These are phyloP conservation scores for Penicillium herquei DNA, from an alignment of 495 filamentous ascomycete genomes.

Conservation along the genomic window DNA sequence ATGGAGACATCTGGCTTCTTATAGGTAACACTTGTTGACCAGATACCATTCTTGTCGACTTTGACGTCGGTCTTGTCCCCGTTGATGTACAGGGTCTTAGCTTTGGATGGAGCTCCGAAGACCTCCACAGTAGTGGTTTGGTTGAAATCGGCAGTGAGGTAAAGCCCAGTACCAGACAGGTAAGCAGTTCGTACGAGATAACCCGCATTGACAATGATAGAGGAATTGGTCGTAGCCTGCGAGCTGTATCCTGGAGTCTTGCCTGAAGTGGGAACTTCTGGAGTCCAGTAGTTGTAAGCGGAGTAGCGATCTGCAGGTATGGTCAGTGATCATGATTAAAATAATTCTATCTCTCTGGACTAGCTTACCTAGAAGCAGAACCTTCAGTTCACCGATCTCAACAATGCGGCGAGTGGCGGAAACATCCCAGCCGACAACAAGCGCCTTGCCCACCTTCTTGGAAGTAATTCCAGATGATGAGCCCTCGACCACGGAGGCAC, in stretches of 20 bases:
- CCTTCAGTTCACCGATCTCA: slow-evolving; percentile 51
- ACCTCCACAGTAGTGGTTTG: slow-evolving; percentile 64
- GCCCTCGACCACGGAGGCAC: slow-evolving; percentile 50
- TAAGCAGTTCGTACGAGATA: slow-evolving; percentile 70
- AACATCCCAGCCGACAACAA: slow-evolving; percentile 59
- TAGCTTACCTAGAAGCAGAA: slow-evolving; percentile 51
- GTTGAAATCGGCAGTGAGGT: slow-evolving; percentile 71
- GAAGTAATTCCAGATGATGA: slow-evolving; percentile 34
- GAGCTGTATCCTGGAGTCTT: slow-evolving; percentile 36
- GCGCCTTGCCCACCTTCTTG: slow-evolving; percentile 40
- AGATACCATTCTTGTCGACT: slow-evolving; percentile 50
- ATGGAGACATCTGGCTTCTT: slow-evolving; percentile 50
- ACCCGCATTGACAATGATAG: slow-evolving; percentile 67
- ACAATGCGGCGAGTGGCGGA: slow-evolving; percentile 52
- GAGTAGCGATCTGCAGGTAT: slow-evolving; percentile 55
- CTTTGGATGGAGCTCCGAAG: slow-evolving; percentile 53
- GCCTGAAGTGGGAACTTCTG: slow-evolving; percentile 45
- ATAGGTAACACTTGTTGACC: slow-evolving; percentile 52
- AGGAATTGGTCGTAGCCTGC: slow-evolving; percentile 39
- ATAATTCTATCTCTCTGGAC: neutral
- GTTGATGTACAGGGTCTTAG: slow-evolving; percentile 61
- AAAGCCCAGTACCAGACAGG: slow-evolving; percentile 47
- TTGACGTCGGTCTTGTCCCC: slow-evolving; percentile 38
- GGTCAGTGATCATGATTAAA: neutral
- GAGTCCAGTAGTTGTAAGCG: slow-evolving; percentile 76